Base-by-base conservation (phyloP, 768 basidiomycete genomes). In the Lentinula sp. region DNA sequence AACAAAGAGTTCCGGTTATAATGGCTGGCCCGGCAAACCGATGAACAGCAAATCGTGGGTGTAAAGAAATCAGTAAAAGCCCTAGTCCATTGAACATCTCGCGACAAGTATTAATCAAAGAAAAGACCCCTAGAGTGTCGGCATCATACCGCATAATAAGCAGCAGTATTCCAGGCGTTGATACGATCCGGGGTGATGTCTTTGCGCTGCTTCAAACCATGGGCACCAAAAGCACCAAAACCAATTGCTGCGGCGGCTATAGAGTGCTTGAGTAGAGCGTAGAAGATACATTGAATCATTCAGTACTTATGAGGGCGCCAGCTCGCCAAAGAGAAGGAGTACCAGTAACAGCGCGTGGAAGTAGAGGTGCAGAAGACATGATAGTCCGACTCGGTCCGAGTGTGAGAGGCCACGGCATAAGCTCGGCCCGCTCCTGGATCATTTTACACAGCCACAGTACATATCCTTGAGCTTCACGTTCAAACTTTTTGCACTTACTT, bases 51-150 rank as follows among this genome's bases (percentile, higher is more conserved):
- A 89, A 88, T 35, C 79, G 78, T 1, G 78, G 84, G 70, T 90
- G 86, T 68, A 84, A 67, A 1, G 88, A 88, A 10, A 89, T 67
- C 9, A 83, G 70, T 66, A 90, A 70, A 59, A 90, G 72, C 0
- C 79, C 86, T 10, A 91, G 77, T 13, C 89, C 89, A 61, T 91
- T 89, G 68, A 79, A 82, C 43, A 89, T 75, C 88, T 91, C 67
- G 32, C 6, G 46, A 9, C 43, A 58, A 32, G 39, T 48, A 50
- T 9, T 46, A n/a, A 13, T 15, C 39, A 65, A 53, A 70, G 65
- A 60, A 39, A 28, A 50, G 40, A 39, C 52, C 16, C 32, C 2
- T 18, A n/a, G 5, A 32, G 46, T 3, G 35, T 11, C n/a, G 7
- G 15, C 13, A 32, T 23, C 56, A 31, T 69, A 90, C 88, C 65